Evolutionary conservation across 352 stramenopile genomes (phyloP), one percentile per base, ranked within the genome.

Genomic region (Pythium utonaiense): DNA sequence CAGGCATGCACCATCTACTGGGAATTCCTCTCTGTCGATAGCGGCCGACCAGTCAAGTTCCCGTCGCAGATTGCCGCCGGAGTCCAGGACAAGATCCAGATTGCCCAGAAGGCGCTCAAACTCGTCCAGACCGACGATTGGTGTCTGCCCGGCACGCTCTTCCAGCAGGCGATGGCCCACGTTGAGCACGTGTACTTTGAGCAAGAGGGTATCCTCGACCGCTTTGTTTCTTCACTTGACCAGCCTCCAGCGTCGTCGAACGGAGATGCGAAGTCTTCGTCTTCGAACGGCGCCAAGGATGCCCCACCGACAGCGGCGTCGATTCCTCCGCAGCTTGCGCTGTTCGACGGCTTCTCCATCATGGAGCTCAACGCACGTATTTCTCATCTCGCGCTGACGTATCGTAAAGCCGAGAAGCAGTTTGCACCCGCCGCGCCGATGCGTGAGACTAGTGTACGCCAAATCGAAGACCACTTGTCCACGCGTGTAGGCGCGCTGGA

Each of bases 271-370:
- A 67, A 70, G 60, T 70, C 22, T 44, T 57, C 6, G 36, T 24
- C 33, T 41, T n/a, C 42, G 6, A 66, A 62, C 36, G 57, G 48
- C 3, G 10, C 27, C 2, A 67, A 58, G 19, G 53, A 56, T 2
- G 41, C 30, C 22, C 12, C 33, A 4, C 38, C 21, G 24, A 7
- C 53, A 47, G 50, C 25, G 6, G 44, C 51, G 8, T 72, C 72
- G 0, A 81, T 95, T 28, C 86, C 86, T 17, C 76, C 82, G 1
- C 86, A 95, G 51, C 70, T 95, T 3, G 70, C 79, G 1, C 67
- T 95, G 19, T 95, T 93, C 53, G 86, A 95, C 50, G 70, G 82
- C 1, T 95, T 93, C 53, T 93, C 84, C 30, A 89, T 95, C 42
- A 93, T 91, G 83, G 86, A 95, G 70, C 59, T 93, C 1, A 95